Base-by-base conservation (phyloP, 352 stramenopile genomes). In the Pythium volutum region DNA sequence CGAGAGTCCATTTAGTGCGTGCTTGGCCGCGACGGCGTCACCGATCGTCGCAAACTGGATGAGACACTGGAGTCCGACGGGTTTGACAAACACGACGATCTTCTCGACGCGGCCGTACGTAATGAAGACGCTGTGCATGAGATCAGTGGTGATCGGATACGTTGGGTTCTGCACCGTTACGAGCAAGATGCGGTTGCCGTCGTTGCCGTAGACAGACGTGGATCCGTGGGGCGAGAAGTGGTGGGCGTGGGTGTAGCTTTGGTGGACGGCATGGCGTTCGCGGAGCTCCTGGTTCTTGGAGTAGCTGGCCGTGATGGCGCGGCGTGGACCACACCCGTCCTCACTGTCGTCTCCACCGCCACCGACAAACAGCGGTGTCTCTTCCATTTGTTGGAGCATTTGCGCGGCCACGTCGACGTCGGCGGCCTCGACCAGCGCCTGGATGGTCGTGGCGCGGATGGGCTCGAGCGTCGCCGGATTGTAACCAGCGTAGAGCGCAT, bases 101-200 rank as follows among this genome's bases (percentile, higher is more conserved):
- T 88, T 88, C 55, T 86, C 74, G 14, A 88, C 76, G 15, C 45
- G 41, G 22, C 78, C 78, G 56, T 81, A 86, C 20, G 62, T 63
- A 43, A 65, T 60, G 56, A 86, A 88, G 55, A 86, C 69, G 22
- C 56, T 57, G 50, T 75, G 38, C 43, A 88, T 75, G 51, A 88
- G 67, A 20, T 86, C 74, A 1, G 74, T 79, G 34, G 76, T 81
- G 63, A 88, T 79, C 11, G 74, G 76, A 38, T 81, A 82, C 55
- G 73, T 83, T 23, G 78, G 76, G 59, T 84, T 86, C 62, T 88
- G 78, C 41, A 88, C 72, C n/a, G 78, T 88, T 16, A 86, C 74
- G 23, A 88, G 71, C 64, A 88, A 39, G 51, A 88, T 88, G 49
- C 76, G 76, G 51, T 88, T 86, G 58, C 55, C 65, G 26, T 71